Conservation (phyloP, 495 filamentous ascomycete species). For the Aspergillus kassunensis region DNA sequence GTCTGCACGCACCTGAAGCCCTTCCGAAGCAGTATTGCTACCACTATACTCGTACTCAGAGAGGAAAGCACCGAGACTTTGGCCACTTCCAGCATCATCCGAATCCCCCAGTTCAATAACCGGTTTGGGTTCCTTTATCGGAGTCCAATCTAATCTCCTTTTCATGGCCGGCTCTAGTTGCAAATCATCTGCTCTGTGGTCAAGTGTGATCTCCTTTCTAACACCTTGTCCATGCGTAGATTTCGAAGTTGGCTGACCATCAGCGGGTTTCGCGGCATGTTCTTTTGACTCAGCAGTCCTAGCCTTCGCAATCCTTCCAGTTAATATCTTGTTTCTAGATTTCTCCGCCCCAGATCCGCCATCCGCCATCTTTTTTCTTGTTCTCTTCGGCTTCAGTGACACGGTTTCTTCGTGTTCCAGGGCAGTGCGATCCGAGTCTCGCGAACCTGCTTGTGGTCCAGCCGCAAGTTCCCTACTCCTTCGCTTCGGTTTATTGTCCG, state of each 20-base stretch:
- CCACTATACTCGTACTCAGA: constrained; percentile 35
- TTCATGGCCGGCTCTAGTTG: constrained; percentile 34
- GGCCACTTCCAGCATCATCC: neutral
- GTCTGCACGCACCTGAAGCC: constrained; percentile 9
- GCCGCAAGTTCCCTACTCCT: constrained; percentile 18
- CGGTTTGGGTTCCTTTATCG: constrained; percentile 24
- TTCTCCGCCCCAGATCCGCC: constrained; percentile 20
- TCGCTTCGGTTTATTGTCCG: constrained; percentile 14
- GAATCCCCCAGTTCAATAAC: constrained; percentile 14
- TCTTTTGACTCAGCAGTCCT: constrained; percentile 17
- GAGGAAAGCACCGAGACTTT: constrained; percentile 26
- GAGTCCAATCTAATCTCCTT: constrained; percentile 45
- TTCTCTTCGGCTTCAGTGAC: constrained; percentile 15
- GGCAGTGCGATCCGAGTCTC: neutral
- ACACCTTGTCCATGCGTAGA: neutral
- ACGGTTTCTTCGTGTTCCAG: constrained; percentile 13
- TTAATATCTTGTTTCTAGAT: constrained; percentile 30
- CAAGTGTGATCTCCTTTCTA: constrained; percentile 1
- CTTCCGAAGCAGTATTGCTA: constrained; percentile 4
- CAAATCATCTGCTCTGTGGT: constrained; percentile 19
- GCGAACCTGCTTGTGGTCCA: constrained; percentile 4
- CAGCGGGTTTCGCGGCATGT: constrained; percentile 10
- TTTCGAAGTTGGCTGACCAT: neutral
- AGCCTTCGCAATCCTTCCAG: constrained; percentile 34
- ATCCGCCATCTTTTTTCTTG: constrained; percentile 20